phyloP scores from a whole-genome alignment of 768 basidiomycete genomes.

The Russula lepida region DNA sequence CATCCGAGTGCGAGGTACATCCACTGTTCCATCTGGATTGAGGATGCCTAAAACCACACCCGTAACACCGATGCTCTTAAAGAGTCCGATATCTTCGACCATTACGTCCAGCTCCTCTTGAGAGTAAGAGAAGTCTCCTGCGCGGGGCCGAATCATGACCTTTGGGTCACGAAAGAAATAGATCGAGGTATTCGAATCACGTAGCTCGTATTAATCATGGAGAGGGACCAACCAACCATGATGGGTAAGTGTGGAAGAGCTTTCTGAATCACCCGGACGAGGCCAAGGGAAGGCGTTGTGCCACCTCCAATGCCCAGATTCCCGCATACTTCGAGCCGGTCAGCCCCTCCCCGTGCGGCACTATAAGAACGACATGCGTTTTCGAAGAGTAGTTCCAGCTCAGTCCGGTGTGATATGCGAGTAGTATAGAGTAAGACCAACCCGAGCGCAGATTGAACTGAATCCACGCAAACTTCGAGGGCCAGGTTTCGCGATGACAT shows the following conservation, averaged over 20 bases:
- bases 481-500: background rate
- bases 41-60: slow-evolving; percentile 66
- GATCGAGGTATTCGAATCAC: background rate
- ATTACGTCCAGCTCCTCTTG: slow-evolving; percentile 60
- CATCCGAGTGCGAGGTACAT: slow-evolving; percentile 53
- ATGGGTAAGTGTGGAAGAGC: slow-evolving; percentile 45
- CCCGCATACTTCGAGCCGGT: slow-evolving; percentile 69
- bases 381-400: background rate
- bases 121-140: slow-evolving; percentile 71
- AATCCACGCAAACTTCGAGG: slow-evolving; percentile 15
- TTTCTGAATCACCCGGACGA: slow-evolving; percentile 49
- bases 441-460: slow-evolving; percentile 13
- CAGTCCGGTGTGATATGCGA: background rate
- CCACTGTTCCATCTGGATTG: slow-evolving; percentile 46
- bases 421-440: background rate
- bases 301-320: slow-evolving; percentile 71
- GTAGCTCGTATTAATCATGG: background rate
- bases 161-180: background rate
- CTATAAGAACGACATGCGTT: slow-evolving; percentile 29
- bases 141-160: slow-evolving; percentile 49
- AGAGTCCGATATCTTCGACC: slow-evolving; percentile 58
- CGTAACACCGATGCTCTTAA: slow-evolving; percentile 47
- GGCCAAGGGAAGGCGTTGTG: slow-evolving; percentile 72
- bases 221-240: slow-evolving; percentile 43
- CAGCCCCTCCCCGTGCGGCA: slow-evolving; percentile 61